Percentiles rank a stretch among this genome's conserved stretches.
Conservation (phyloP, 306 rosid genomes). For the Casuarina equisetifolia region DNA sequence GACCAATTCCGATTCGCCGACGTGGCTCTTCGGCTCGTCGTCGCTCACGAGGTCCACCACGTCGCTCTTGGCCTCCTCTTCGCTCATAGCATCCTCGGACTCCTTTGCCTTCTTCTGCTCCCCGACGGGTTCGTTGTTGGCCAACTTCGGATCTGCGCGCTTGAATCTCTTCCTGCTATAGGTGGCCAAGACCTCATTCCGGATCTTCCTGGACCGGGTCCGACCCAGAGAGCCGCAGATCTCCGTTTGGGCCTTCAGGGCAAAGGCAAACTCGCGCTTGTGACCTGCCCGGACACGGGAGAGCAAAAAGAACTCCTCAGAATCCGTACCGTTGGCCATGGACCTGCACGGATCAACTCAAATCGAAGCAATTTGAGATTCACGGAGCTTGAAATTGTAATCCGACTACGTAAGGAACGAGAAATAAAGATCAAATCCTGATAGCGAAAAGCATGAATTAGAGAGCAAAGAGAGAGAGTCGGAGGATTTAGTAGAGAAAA, state of each 20-base stretch:
- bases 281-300: constrained; percentile 64
- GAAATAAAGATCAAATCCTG: background rate
- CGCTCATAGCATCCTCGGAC: constrained; percentile 36
- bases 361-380: constrained; percentile 1
- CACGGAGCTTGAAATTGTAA: constrained; percentile 6
- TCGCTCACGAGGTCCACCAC: constrained; percentile 70
- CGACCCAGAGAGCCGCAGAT: constrained; percentile 51
- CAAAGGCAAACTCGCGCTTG: constrained; percentile 68
- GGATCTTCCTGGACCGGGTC: constrained; percentile 44
- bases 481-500: background rate
- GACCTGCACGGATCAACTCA: constrained; percentile 3
- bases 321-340: constrained; percentile 89
- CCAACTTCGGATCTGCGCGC: constrained; percentile 10
- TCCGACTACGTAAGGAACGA: background rate
- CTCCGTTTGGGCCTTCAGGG: constrained; percentile 61
- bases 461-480: too few species aligned
- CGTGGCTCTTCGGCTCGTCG: constrained; percentile 55
- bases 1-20: constrained; percentile 30
- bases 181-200: constrained; percentile 23
- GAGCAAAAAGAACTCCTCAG: constrained; percentile 59
- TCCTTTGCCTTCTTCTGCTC: constrained; percentile 22
- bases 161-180: constrained; percentile 32
- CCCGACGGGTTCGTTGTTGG: background rate
- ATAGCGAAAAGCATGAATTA: background rate
- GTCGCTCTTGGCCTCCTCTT: constrained; percentile 76